A percentile compares a stretch with the other conserved stretches of the same genome.
These are phyloP conservation scores for Phialophora chinensis DNA, from an alignment of 2,329 filamentous ascomycete genomes.

Conservation along the genomic window DNA sequence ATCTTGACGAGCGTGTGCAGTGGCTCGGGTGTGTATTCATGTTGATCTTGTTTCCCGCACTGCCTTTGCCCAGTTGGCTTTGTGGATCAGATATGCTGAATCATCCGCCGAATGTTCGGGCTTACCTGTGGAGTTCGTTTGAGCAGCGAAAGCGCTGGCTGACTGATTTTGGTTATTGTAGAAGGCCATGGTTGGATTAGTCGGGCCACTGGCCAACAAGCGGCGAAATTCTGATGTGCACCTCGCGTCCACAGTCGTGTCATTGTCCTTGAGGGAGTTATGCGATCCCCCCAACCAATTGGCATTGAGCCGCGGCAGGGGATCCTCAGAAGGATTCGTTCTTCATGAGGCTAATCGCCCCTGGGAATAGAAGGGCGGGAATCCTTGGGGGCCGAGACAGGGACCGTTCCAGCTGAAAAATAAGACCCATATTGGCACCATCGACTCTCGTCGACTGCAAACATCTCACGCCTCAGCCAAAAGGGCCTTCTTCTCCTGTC, in stretches of 20 bases:
- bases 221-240: neutral
- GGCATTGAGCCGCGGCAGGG: neutral
- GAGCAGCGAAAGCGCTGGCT: neutral
- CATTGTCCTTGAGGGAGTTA: neutral
- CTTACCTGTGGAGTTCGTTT: neutral
- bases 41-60: neutral
- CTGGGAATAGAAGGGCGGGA: neutral
- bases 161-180: neutral
- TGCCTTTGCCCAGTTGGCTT: neutral
- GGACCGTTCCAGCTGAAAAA: constrained; percentile 12
- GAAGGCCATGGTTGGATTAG: neutral
- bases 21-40: neutral
- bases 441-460: neutral
- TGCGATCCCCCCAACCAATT: neutral
- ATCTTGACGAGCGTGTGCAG: neutral
- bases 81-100: neutral
- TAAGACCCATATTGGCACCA: neutral
- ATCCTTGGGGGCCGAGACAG: constrained; percentile 10
- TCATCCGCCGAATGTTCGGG: neutral
- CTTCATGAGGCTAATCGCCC: neutral
- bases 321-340: constrained; percentile 1
- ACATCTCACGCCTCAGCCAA: neutral
- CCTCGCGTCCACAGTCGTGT: neutral
- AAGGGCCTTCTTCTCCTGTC: neutral
- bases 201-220: neutral